These are phyloP conservation scores for Trichoderma sp. DNA, from an alignment of 2,329 filamentous ascomycete genomes.

Conservation along the genomic window DNA sequence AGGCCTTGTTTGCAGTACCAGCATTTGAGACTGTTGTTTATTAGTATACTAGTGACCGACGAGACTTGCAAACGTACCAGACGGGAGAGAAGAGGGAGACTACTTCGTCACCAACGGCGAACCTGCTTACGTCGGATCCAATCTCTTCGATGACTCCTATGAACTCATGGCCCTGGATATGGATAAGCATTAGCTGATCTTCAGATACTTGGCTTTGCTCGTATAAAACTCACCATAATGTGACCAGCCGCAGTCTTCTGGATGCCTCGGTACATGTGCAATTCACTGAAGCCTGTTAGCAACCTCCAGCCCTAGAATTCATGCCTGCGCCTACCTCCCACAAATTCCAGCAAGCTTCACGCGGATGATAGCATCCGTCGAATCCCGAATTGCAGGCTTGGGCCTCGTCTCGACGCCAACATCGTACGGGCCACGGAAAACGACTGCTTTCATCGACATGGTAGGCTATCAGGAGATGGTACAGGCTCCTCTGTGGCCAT, in stretches of 20 bases:
- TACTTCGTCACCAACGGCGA: not conserved
- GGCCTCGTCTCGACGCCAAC: not conserved
- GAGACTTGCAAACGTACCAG: not conserved
- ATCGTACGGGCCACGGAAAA: constrained; percentile 2
- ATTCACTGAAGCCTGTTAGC: not conserved
- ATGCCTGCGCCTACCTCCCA: not conserved
- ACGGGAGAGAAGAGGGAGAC: constrained; percentile 9
- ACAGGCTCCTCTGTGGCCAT: not conserved
- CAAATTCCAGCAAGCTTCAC: constrained; percentile 11
- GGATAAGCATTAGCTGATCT: not conserved
- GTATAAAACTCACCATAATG: not conserved
- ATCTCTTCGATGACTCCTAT: not conserved
- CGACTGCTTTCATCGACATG: constrained; percentile 15
- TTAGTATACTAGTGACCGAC: not conserved
- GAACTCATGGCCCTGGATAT: constrained; percentile 3
- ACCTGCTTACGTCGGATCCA: not conserved
- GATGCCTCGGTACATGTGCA: not conserved
- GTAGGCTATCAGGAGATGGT: not conserved
- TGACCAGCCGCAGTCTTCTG: constrained; percentile 1
- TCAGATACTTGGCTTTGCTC: no score
- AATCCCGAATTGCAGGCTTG: not conserved
- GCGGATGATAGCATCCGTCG: not conserved
- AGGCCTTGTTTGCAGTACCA: constrained; percentile 10
- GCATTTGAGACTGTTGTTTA: not conserved
- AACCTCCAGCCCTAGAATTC: not conserved